phyloP scores from a whole-genome alignment of 1,284 basidiomycete genomes.

The Veloboletus limbatus region DNA sequence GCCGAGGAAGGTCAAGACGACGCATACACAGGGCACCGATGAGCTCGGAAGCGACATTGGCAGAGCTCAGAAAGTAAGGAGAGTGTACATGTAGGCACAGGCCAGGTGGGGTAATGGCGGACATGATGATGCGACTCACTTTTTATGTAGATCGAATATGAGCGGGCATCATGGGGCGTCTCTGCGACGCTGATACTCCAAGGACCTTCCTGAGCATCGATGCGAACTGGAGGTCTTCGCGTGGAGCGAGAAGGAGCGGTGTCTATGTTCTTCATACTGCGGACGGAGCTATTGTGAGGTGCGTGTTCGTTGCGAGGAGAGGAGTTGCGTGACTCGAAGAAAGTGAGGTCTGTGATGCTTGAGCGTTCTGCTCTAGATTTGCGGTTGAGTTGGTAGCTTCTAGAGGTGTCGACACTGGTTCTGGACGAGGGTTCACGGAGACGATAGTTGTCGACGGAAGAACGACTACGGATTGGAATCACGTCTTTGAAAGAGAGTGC shows the following conservation, averaged over 20 bases:
- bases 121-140: conserved; percentile 44
- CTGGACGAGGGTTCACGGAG: conserved; percentile 26
- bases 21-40: conserved; percentile 23
- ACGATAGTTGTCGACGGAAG: conserved; percentile 30
- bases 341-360: conserved; percentile 37
- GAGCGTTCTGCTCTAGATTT: conserved; percentile 32
- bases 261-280: conserved; percentile 38
- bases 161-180: conserved; percentile 55
- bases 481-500: conserved; percentile 33
- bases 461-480: conserved; percentile 24
- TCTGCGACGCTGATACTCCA: conserved; percentile 77
- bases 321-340: conserved; percentile 35
- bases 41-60: conserved; percentile 28
- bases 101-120: conserved; percentile 26
- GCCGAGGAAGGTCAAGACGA: conserved; percentile 16
- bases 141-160: conserved; percentile 69
- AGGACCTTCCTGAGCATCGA: conserved; percentile 63
- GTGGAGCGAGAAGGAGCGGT: conserved; percentile 35
- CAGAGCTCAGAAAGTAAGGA: conserved; percentile 23
- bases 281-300: conserved; percentile 29
- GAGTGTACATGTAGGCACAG: conserved; percentile 21
- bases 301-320: conserved; percentile 34
- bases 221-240: conserved; percentile 43
- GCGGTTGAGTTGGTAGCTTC: conserved; percentile 23
- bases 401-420: conserved; percentile 35